phyloP scores from a whole-genome alignment of 202 grass and related monocot species.

The Panicum virgatum region DNA sequence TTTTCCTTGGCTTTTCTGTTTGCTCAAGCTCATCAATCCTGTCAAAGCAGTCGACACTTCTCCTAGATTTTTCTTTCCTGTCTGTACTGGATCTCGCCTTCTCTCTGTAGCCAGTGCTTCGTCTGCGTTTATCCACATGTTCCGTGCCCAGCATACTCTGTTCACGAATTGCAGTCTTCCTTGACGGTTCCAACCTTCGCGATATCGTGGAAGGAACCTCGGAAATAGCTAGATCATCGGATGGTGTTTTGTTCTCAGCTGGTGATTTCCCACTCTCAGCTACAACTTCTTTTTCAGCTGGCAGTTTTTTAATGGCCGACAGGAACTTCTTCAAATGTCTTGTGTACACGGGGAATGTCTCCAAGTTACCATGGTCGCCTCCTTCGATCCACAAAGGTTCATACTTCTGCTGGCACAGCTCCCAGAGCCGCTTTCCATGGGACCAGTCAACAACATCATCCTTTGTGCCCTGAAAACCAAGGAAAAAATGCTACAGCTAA shows the following conservation, averaged over 20 bases:
- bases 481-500: neutral
- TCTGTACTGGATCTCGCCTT: conserved; percentile 46
- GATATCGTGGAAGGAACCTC: conserved; percentile 50
- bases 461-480: conserved; percentile 63
- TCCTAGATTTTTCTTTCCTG: conserved; percentile 68
- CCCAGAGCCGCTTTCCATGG: conserved; percentile 80
- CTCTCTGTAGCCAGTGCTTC: conserved; percentile 60
- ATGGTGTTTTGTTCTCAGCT: conserved; percentile 27
- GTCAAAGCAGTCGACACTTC: conserved; percentile 61
- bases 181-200: conserved; percentile 51
- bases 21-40: conserved; percentile 51
- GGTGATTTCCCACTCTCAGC: conserved; percentile 33
- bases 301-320: conserved; percentile 59
- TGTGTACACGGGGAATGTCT: conserved; percentile 73
- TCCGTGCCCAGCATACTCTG: no score
- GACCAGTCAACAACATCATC: conserved; percentile 76
- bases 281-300: conserved; percentile 28
- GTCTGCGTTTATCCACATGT: conserved; percentile 46
- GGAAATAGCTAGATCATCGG: conserved; percentile 37
- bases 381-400: conserved; percentile 92
- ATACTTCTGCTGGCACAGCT: conserved; percentile 85
- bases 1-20: conserved; percentile 90
- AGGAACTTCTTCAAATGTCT: conserved; percentile 84
- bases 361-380: conserved; percentile 78
- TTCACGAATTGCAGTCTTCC: no score